Conservation (phyloP, 208 protist genomes). For the Herpetomonas tarakana region DNA sequence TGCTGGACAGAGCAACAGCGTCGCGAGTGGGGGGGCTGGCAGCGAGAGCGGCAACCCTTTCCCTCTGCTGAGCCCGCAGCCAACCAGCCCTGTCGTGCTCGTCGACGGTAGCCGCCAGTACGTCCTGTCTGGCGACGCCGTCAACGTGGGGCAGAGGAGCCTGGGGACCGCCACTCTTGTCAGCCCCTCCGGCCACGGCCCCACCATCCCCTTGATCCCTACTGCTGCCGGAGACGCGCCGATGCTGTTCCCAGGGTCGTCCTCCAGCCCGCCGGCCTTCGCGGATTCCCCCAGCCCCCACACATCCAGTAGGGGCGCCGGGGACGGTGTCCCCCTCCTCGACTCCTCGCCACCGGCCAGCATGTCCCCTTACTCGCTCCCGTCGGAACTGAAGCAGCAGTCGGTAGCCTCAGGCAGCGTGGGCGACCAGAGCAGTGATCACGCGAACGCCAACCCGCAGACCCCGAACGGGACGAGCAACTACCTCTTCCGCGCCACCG, state of each 20-base stretch:
- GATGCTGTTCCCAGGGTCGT: background rate
- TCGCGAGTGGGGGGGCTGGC: background rate
- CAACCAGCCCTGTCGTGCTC: conserved; percentile 18
- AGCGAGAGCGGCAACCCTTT: background rate
- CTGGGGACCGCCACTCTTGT: background rate
- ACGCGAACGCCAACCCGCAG: too few relatives aligned
- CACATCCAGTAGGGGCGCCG: too few relatives aligned
- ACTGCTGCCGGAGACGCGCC: background rate
- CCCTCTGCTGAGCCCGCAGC: conserved; percentile 14
- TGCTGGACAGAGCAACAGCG: background rate
- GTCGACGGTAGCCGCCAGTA: conserved; percentile 35
- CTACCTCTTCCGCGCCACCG: too few relatives aligned
- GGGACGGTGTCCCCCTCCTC: too few relatives aligned
- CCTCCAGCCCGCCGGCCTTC: too few relatives aligned
- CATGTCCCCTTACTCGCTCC: too few relatives aligned
- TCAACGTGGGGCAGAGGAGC: conserved; percentile 20
- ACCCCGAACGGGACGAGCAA: too few relatives aligned
- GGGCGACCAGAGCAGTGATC: too few relatives aligned
- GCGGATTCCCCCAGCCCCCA: too few relatives aligned
- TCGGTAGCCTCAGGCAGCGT: too few relatives aligned
- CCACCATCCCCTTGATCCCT: background rate
- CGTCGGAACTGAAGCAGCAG: too few relatives aligned
- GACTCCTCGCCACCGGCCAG: too few relatives aligned
- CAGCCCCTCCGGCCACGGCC: conserved; percentile 1
- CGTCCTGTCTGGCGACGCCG: conserved; percentile 26